Evolutionary conservation across 225 moss, liverwort and hornwort species (phyloP).

Genomic region (Straminergon stramineum): DNA sequence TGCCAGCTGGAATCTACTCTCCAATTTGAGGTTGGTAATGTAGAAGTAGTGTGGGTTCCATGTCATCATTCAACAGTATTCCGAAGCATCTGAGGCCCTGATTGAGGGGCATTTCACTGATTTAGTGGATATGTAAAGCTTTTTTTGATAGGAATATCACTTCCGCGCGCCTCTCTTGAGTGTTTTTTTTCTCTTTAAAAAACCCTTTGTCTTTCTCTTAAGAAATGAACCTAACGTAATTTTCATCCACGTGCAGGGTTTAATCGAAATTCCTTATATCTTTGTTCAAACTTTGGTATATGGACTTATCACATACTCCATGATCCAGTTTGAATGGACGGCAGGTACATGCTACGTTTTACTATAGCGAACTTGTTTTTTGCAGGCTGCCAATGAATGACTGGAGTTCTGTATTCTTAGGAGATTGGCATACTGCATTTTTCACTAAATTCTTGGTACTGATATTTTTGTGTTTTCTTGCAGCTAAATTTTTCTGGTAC

Average conservation of each 20-base stretch:
- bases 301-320: slow-evolving; percentile 65
- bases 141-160: neutral
- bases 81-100: neutral
- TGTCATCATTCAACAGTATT: neutral
- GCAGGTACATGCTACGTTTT: slow-evolving; percentile 13
- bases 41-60: neutral
- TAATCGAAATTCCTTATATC: slow-evolving; percentile 78
- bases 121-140: neutral
- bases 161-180: neutral
- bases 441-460: neutral
- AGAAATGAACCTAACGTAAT: neutral
- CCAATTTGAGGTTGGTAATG: neutral
- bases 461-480: slow-evolving; percentile 1
- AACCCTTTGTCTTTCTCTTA: no score
- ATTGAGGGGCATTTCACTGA: neutral
- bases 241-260: slow-evolving; percentile 42
- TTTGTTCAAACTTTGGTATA: slow-evolving; percentile 64
- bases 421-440: neutral
- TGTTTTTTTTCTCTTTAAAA: no score
- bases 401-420: neutral
- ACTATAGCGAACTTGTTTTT: neutral
- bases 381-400: neutral
- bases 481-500: slow-evolving; percentile 94
- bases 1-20: neutral
- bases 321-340: slow-evolving; percentile 87